phyloP scores from a whole-genome alignment of 768 basidiomycete genomes.

The Lentinula detonsa region DNA sequence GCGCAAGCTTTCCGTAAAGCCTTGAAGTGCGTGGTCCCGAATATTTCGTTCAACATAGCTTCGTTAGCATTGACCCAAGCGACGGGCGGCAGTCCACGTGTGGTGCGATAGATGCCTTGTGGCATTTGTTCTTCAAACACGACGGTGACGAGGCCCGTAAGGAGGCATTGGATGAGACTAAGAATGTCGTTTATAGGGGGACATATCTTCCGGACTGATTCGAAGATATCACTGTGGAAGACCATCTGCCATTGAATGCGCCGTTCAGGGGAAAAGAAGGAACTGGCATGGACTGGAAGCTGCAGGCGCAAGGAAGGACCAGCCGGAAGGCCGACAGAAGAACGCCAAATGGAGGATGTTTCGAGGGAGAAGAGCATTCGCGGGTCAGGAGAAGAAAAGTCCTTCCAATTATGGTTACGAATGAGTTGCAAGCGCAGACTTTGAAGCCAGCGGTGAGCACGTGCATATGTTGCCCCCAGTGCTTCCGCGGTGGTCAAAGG shows the following conservation, averaged over 20 bases:
- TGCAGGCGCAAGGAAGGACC: conserved; percentile 69
- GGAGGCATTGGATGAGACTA: conserved; percentile 63
- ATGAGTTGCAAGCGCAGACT: conserved; percentile 58
- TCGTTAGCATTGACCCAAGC: conserved; percentile 75
- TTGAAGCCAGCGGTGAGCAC: conserved; percentile 72
- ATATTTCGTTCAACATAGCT: conserved; percentile 59
- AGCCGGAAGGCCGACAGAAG: conserved; percentile 67
- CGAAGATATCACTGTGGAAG: conserved; percentile 74
- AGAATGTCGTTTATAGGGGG: conserved; percentile 67
- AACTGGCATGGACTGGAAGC: conserved; percentile 72
- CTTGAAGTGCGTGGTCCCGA: conserved; percentile 67
- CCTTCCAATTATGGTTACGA: conserved; percentile 65
- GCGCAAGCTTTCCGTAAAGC: conserved; percentile 68
- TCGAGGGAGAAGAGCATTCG: conserved; percentile 80
- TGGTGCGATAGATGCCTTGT: conserved; percentile 66
- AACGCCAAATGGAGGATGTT: conserved; percentile 73
- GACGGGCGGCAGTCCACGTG: conserved; percentile 70
- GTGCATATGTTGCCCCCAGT: conserved; percentile 73
- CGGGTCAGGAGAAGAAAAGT: conserved; percentile 49
- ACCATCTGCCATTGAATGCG: conserved; percentile 89
- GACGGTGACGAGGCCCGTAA: conserved; percentile 66
- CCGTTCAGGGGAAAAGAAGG: conserved; percentile 81
- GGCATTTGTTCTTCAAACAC: conserved; percentile 72
- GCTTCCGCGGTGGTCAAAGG: conserved; percentile 81
- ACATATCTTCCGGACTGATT: conserved; percentile 61